These are phyloP conservation scores for Amanita brunnescens DNA, from an alignment of 768 basidiomycete genomes.

Conservation along the genomic window DNA sequence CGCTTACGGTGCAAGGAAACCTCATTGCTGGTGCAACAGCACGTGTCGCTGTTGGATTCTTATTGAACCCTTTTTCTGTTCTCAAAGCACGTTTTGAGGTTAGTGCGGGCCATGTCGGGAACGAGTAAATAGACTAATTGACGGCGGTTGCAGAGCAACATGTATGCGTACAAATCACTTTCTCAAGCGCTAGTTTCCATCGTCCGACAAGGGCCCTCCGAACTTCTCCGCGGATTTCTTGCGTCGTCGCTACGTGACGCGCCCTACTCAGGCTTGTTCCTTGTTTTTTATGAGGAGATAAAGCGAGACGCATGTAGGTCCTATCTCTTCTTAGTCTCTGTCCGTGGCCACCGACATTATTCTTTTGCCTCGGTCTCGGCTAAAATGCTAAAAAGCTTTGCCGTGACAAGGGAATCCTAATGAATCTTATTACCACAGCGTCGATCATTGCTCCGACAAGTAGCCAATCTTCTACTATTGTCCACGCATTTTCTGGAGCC, in stretches of 20 bases:
- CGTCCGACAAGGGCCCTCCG: constrained; percentile 63
- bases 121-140: constrained; percentile 2
- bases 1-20: constrained; percentile 71
- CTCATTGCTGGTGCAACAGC: constrained; percentile 79
- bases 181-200: constrained; percentile 50
- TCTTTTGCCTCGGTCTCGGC: neutral
- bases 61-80: constrained; percentile 86
- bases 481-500: constrained; percentile 65
- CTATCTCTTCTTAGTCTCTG: neutral
- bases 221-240: constrained; percentile 76
- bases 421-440: constrained; percentile 19
- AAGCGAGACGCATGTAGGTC: constrained; percentile 63
- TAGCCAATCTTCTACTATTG: constrained; percentile 34
- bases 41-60: constrained; percentile 70
- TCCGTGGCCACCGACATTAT: neutral
- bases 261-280: constrained; percentile 86
- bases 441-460: constrained; percentile 35
- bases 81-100: constrained; percentile 92
- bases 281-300: constrained; percentile 81
- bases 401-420: neutral
- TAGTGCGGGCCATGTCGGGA: constrained; percentile 11
- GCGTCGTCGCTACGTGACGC: constrained; percentile 91
- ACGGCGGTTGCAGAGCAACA: constrained; percentile 49
- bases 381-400: constrained; percentile 4
- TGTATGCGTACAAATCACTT: constrained; percentile 63